phyloP scores from a whole-genome alignment of 148 eudicot genomes.

The Spergularia marina region DNA sequence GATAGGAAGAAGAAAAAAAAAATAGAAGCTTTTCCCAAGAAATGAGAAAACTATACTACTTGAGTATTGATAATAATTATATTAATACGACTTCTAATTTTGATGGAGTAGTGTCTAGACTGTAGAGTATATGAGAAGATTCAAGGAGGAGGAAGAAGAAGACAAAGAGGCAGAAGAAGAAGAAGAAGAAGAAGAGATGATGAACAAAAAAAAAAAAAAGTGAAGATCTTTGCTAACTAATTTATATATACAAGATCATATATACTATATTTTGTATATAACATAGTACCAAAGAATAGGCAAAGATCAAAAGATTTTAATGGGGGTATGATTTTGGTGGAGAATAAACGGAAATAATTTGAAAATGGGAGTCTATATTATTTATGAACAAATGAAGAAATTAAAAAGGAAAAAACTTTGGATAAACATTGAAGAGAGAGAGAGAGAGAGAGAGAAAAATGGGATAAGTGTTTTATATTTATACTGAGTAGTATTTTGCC shows the following conservation, averaged over 20 bases:
- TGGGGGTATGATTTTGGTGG: conserved; percentile 10
- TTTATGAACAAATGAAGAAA: neutral
- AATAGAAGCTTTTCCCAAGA: conserved; percentile 12
- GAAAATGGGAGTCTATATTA: neutral
- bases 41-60: neutral
- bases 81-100: neutral
- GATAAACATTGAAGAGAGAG: conserved; percentile 29
- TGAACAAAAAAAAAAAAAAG: conserved; percentile 6
- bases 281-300: neutral
- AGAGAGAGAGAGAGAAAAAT: neutral
- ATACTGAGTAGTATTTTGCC: too few relatives aligned
- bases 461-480: conserved; percentile 18
- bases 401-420: neutral
- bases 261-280: neutral
- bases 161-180: neutral
- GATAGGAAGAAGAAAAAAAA: neutral
- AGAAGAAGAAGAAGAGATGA: neutral
- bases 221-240: conserved; percentile 23
- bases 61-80: neutral
- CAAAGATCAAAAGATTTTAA: conserved; percentile 1
- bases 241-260: neutral
- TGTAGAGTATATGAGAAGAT: neutral
- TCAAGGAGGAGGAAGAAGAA: conserved; percentile 1
- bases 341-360: neutral
- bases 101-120: too few relatives aligned